Percentiles rank a stretch among this genome's conserved stretches.
Evolutionary conservation across 2,329 filamentous ascomycete species (phyloP).

Genomic region (Colletotrichum destructivum): DNA sequence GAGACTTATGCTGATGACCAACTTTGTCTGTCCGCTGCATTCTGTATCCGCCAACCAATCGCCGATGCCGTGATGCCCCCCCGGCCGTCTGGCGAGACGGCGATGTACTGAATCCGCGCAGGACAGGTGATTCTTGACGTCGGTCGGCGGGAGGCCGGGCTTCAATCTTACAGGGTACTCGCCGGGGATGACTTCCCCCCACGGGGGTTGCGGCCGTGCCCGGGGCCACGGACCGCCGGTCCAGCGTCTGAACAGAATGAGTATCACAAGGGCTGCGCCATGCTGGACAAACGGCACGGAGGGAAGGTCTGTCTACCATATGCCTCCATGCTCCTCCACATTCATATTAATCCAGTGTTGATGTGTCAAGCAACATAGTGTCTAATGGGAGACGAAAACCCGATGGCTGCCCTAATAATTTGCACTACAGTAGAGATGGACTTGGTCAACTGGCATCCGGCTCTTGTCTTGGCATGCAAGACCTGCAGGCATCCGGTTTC

Average conservation of each 20-base stretch:
- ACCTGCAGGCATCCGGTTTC: slow-evolving; percentile 2
- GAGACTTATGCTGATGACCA: slow-evolving; percentile 63
- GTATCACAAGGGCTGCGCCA: too few species aligned
- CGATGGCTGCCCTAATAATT: too few species aligned
- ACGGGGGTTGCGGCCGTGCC: slow-evolving; percentile 43
- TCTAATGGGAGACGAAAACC: background rate
- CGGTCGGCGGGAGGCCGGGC: too few species aligned
- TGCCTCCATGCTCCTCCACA: too few species aligned
- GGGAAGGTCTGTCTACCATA: too few species aligned
- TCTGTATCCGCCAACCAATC: slow-evolving; percentile 21
- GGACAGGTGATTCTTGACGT: too few species aligned
- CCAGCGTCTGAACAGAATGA: background rate
- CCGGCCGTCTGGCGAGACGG: slow-evolving; percentile 40
- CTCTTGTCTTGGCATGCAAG: slow-evolving; percentile 26
- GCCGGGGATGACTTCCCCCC: slow-evolving; percentile 9
- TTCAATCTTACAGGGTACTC: too few species aligned
- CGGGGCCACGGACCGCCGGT: slow-evolving; percentile 7
- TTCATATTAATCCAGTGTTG: background rate
- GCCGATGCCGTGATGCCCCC: too few species aligned
- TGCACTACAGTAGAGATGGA: background rate
- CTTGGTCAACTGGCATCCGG: background rate
- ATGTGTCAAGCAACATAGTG: background rate
- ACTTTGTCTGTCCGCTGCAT: slow-evolving; percentile 46
- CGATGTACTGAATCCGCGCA: slow-evolving; percentile 46
- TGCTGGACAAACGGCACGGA: too few species aligned